These are phyloP conservation scores for Mycena rosella DNA, from an alignment of 768 basidiomycete species.

Conservation along the genomic window DNA sequence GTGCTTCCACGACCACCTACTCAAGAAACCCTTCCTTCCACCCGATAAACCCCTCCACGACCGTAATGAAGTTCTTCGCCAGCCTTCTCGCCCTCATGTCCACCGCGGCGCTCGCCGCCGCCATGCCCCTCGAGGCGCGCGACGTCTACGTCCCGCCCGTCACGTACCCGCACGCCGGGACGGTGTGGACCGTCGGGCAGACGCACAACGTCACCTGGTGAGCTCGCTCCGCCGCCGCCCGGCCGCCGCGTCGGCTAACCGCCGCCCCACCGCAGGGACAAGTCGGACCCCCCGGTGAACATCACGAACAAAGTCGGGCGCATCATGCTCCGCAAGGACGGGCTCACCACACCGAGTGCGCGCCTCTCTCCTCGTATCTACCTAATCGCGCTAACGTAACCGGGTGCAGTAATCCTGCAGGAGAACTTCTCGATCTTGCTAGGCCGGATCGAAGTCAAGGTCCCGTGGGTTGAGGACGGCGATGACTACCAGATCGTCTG, in stretches of 20 bases:
- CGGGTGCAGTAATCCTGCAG: conserved; percentile 41
- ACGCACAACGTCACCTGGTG: conserved; percentile 39
- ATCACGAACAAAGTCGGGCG: conserved; percentile 49
- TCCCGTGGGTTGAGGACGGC: conserved; percentile 46
- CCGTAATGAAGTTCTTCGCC: conserved; percentile 31
- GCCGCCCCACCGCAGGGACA: conserved; percentile 44
- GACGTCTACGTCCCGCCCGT: conserved; percentile 40
- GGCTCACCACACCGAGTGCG: conserved; percentile 41
- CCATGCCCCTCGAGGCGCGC: conserved; percentile 26
- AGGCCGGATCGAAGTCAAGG: conserved; percentile 42
- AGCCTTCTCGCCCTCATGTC: conserved; percentile 22
- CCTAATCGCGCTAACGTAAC: not conserved
- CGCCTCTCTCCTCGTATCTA: not conserved
- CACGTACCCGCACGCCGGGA: conserved; percentile 32
- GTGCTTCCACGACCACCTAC: not conserved
- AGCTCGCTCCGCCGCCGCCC: not conserved
- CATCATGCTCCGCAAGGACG: conserved; percentile 44
- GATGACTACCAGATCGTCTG: conserved; percentile 49
- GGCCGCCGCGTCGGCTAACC: not conserved
- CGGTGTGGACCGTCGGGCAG: conserved; percentile 36
- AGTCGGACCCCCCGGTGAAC: conserved; percentile 37
- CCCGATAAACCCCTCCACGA: not conserved
- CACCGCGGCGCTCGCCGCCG: conserved; percentile 22
- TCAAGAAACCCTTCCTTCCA: not conserved
- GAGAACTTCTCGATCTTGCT: conserved; percentile 44